These are phyloP conservation scores for Backusella tarrabulga DNA, from an alignment of 192 early-diverging fungal species.

Conservation along the genomic window DNA sequence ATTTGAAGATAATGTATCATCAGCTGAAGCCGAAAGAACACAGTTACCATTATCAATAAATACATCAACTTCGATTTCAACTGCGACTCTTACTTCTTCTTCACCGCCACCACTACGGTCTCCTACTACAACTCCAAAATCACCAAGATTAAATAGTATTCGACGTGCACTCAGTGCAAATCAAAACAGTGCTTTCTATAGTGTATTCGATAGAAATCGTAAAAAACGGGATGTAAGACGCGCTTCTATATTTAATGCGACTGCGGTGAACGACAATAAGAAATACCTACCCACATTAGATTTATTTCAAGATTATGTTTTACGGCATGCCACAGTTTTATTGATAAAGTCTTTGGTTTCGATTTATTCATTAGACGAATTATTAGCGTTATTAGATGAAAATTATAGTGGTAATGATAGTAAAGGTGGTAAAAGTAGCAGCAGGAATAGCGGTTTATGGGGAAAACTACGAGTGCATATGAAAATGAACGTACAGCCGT, in stretches of 20 bases:
- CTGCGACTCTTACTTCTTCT: background rate
- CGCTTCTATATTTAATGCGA: background rate
- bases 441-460: background rate
- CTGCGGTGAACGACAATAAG: background rate
- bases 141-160: background rate
- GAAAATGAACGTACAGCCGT: background rate
- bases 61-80: background rate
- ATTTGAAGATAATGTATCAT: background rate
- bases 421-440: background rate
- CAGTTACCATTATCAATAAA: background rate
- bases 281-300: constrained; percentile 60
- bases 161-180: background rate
- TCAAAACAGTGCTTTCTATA: background rate
- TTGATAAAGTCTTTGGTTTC: constrained; percentile 63
- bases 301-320: constrained; percentile 73
- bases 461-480: constrained; percentile 12
- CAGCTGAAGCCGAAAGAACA: background rate
- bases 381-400: constrained; percentile 74
- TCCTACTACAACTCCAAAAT: background rate
- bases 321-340: constrained; percentile 78
- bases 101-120: background rate
- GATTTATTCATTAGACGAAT: constrained; percentile 67
- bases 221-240: background rate
- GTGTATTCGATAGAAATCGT: background rate
- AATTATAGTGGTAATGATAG: constrained; percentile 43